Evolutionary conservation across 768 basidiomycete species (phyloP), one percentile per base, ranked within the genome.

Genomic region (Termitomyces sp.): DNA sequence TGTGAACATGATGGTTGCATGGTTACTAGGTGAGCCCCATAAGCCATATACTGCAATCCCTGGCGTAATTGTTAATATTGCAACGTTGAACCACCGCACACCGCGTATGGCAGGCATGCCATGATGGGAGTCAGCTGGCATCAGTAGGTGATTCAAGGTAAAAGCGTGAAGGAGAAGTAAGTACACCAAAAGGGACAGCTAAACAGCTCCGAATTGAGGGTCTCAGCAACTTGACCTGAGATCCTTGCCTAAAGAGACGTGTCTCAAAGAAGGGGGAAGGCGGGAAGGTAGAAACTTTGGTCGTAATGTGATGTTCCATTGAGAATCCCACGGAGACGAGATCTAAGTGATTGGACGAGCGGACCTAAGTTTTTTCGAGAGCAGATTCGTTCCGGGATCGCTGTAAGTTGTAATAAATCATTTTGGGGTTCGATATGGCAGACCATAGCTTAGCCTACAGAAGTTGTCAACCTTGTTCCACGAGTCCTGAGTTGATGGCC

Each of bases 31-130:
- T 9, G 81, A 82, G 23, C 62, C 64, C 11, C 82, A 76, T 49
- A 84, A 63, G 12, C 93, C 94, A 72, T 86, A 90, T 50, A 86
- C 67, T 50, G 88, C 79, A 55, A 94, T 61, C 10, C 78, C 71
- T 9, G 94, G 93, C 0, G 91, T 89, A 59, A 86, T 58, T 44
- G 84, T 80, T 44, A 94, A 73, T 35, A 89, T 77, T 25, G 76
- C 70, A 64, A 91, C 75, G 64, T 89, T 92, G 75, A 93, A 88
- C 89, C 90, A 91, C 58, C 81, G 80, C 47, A 90, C 68, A 3
- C 83, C 80, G 21, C 70, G 75, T 59, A 83, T 77, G 25, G 72
- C 66, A 11, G 85, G 84, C 57, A 85, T 76, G 9, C 63, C 62
- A 41, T 54, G 56, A 16, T 61, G 69, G 54, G 62, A 53, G n/a